Conservation (phyloP, 257 asterid species). For the Anisodus tanguticus region DNA sequence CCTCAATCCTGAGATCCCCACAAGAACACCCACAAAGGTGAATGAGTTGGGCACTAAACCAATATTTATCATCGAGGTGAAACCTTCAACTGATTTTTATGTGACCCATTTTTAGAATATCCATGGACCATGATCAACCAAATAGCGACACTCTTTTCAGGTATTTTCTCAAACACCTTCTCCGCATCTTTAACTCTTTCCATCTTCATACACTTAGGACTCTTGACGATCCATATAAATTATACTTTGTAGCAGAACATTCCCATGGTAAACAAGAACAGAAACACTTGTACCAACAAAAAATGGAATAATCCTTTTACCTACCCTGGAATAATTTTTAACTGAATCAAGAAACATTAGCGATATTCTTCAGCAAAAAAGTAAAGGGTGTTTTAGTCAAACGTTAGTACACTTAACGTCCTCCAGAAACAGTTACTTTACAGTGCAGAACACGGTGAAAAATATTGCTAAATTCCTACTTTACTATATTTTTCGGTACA, state of each 20-base stretch:
- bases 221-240: neutral
- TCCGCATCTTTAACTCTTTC: conserved; percentile 32
- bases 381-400: conserved; percentile 12
- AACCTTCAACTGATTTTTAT: conserved; percentile 6
- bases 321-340: neutral
- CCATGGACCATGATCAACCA: conserved; percentile 41
- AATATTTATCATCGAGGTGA: conserved; percentile 29
- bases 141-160: conserved; percentile 30
- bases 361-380: neutral
- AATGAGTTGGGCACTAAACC: conserved; percentile 30
- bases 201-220: conserved; percentile 8
- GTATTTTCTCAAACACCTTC: conserved; percentile 31
- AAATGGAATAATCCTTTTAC: neutral
- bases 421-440: too few relatives aligned
- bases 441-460: too few relatives aligned
- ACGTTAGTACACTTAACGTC: neutral
- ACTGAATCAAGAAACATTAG: conserved; percentile 23
- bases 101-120: conserved; percentile 29
- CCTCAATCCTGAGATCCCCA: conserved; percentile 26
- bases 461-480: too few relatives aligned
- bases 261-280: too few relatives aligned
- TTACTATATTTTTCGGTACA: neutral
- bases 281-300: neutral
- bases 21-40: conserved; percentile 36
- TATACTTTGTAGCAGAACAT: neutral